Base-by-base conservation (phyloP, 352 stramenopile genomes). In the Phytophthora macrochlamydospora region DNA sequence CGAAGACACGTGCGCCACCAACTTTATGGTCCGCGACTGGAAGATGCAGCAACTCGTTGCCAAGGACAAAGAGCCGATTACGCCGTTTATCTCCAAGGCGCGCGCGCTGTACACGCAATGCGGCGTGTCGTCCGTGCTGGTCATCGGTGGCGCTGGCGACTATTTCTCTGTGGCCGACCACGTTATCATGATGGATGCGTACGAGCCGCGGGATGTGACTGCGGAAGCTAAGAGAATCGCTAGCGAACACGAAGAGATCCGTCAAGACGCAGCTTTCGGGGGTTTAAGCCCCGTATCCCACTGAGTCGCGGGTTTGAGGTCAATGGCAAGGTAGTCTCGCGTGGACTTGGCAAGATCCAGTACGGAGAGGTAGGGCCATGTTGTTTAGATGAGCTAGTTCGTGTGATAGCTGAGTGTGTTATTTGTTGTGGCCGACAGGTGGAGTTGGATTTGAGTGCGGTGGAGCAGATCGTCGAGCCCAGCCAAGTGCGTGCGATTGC, bases 1-100 rank as follows among this genome's bases (percentile, higher is more conserved):
- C 65, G 97, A 99, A 74, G 97, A 99, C 78, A 98, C 97, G 2
- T 98, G 91, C 63, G 97, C 97, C 3, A 99, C 96, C 28, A 99
- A 99, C 70, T 99, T 99, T 60, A 99, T 99, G 97, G 98, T 98
- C 53, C 87, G 97, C 29, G 97, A 99, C 75, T 89, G 92, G 69
- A 97, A 98, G 74, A 99, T 99, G 96, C 95, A 98, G 80, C 83
- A 97, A 62, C 81, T 99, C 5, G 96, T 99, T 1, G 78, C 94
- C 3, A 89, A 90, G 57, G 89, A 98, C 50, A 98, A 98, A 68
- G 97, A 99, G 70, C 97, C 97, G 1, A 99, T 99, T 69, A 99
- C 95, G 35, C 97, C 97, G 2, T 99, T 99, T 75, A 96, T 99
- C 56, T 89, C 87, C 97, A 98, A 63, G 89, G n/a, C 91, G 93